Conservation (phyloP, 2,329 filamentous ascomycete species). For the Calycina marina region DNA sequence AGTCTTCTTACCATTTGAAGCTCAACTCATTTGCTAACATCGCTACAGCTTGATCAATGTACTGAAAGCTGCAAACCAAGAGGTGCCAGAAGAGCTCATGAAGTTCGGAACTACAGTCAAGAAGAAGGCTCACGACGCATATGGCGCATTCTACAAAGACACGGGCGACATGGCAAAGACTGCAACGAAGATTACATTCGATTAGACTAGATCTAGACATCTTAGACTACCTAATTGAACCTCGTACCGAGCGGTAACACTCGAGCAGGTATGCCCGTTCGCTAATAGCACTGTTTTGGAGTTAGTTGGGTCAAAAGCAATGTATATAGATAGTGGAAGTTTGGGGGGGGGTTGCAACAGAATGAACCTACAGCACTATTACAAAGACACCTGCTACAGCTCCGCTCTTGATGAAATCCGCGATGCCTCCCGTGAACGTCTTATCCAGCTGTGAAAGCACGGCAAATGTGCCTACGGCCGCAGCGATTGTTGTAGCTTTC, state of each 20-base stretch:
- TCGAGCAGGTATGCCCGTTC: slow-evolving; percentile 39
- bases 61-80: slow-evolving; percentile 80
- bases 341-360: no score
- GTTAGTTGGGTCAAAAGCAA: slow-evolving; percentile 12
- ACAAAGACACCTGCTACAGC: slow-evolving; percentile 36
- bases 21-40: slow-evolving; percentile 11
- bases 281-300: slow-evolving; percentile 31
- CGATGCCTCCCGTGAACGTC: slow-evolving; percentile 16
- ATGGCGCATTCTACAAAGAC: slow-evolving; percentile 92
- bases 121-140: slow-evolving; percentile 93
- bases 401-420: slow-evolving; percentile 30
- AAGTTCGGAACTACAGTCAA: slow-evolving; percentile 98
- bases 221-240: slow-evolving; percentile 10
- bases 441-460: slow-evolving; percentile 23
- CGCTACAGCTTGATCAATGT: slow-evolving; percentile 73
- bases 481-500: slow-evolving; percentile 27
- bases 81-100: slow-evolving; percentile 76
- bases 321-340: not conserved
- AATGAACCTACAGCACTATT: slow-evolving; percentile 44
- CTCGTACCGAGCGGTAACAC: slow-evolving; percentile 32
- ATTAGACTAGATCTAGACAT: slow-evolving; percentile 27
- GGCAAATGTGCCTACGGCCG: slow-evolving; percentile 30
- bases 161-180: slow-evolving; percentile 69
- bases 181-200: slow-evolving; percentile 86
- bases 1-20: slow-evolving; percentile 27